phyloP scores from a whole-genome alignment of 2,329 filamentous ascomycete species.

The Zarea fungicola region DNA sequence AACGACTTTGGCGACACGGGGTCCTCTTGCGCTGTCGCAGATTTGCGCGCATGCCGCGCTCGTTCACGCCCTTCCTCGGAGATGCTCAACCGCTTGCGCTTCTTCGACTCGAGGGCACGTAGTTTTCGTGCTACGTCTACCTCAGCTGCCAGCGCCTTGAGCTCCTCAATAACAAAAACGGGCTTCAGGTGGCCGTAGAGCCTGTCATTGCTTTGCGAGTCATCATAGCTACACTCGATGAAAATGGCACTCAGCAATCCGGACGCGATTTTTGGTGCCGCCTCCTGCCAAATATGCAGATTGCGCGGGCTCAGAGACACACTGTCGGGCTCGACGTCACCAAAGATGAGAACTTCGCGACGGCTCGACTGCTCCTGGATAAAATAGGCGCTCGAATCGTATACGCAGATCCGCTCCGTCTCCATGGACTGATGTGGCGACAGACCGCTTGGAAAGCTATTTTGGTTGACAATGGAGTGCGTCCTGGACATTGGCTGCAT shows the following conservation, averaged over 20 bases:
- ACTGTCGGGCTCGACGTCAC: conserved; percentile 89
- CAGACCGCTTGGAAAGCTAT: conserved; percentile 21
- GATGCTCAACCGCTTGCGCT: conserved; percentile 56
- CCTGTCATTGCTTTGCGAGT: conserved; percentile 68
- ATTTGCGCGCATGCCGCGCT: conserved; percentile 17
- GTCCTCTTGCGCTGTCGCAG: conserved; percentile 29
- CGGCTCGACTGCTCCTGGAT: conserved; percentile 68
- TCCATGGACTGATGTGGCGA: conserved; percentile 24
- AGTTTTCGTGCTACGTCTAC: conserved; percentile 50
- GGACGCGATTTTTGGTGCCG: conserved; percentile 73
- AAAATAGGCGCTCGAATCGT: conserved; percentile 91
- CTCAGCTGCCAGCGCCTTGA: conserved; percentile 64
- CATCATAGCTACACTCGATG: conserved; percentile 92
- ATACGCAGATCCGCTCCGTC: conserved; percentile 57
- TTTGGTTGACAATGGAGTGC: conserved; percentile 28
- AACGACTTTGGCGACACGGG: conserved; percentile 49
- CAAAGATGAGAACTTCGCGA: conserved; percentile 85
- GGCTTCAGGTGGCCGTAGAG: conserved; percentile 90
- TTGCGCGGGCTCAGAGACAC: conserved; percentile 79
- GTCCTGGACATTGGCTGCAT: conserved; percentile 16
- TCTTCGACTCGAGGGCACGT: conserved; percentile 43
- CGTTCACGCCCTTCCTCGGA: conserved; percentile 21
- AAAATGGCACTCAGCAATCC: conserved; percentile 76
- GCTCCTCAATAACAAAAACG: conserved; percentile 72
- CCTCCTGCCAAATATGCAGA: conserved; percentile 77